Percentiles rank a stretch among this genome's conserved stretches.
These are phyloP conservation scores for Claviceps paspali DNA, from an alignment of 2,329 filamentous ascomycete species.

Conservation along the genomic window DNA sequence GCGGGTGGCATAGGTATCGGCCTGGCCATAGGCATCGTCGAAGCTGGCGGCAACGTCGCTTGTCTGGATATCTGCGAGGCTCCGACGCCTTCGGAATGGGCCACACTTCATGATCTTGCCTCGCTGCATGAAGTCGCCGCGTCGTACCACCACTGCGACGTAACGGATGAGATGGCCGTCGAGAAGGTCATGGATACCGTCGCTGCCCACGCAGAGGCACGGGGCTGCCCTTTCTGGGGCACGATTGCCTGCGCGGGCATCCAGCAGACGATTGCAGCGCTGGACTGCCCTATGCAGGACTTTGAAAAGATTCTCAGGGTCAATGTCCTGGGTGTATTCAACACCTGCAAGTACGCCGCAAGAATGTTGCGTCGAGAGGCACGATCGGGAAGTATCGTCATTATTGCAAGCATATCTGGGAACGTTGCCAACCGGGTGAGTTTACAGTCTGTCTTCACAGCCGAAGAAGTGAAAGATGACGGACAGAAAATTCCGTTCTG, in stretches of 20 bases:
- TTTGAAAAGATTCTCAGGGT: conserved; percentile 67
- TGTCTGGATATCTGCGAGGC: conserved; percentile 29
- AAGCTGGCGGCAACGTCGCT: conserved; percentile 32
- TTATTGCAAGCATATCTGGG: conserved; percentile 59
- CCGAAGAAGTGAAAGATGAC: not conserved
- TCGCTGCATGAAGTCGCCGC: conserved; percentile 17
- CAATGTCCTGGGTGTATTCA: conserved; percentile 73
- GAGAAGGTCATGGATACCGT: conserved; percentile 21
- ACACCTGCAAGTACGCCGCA: conserved; percentile 81
- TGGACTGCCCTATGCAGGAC: conserved; percentile 66
- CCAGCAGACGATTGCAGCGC: conserved; percentile 34
- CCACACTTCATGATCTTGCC: conserved; percentile 24
- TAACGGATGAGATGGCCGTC: conserved; percentile 27
- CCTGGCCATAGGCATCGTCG: conserved; percentile 30
- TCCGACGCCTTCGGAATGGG: conserved; percentile 24
- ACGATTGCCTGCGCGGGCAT: conserved; percentile 33
- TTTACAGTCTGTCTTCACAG: too few species aligned
- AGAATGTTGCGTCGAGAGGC: conserved; percentile 51
- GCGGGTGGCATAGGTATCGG: conserved; percentile 35
- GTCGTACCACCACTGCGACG: conserved; percentile 29
- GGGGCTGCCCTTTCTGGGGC: conserved; percentile 20
- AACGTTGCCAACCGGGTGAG: conserved; percentile 51
- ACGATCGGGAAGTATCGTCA: conserved; percentile 43
- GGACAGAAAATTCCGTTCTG: not conserved
- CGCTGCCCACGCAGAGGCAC: conserved; percentile 17